Conservation (phyloP, 2,329 filamentous ascomycete species). For the Fusarium sp. region DNA sequence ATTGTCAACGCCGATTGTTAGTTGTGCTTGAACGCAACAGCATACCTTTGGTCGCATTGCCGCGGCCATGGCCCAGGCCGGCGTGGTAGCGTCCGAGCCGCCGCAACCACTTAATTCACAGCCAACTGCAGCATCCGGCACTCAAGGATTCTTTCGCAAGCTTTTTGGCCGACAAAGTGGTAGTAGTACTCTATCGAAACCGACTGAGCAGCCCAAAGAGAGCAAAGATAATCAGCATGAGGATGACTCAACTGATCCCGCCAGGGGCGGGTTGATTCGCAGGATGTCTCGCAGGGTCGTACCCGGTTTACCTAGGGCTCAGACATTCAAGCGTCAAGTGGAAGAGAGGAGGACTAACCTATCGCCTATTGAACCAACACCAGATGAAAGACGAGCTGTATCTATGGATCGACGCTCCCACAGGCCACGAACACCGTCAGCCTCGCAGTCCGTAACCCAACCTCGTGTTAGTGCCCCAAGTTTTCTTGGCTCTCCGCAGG, state of each 20-base stretch:
- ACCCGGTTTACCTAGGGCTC: conserved; percentile 81
- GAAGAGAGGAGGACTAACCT: conserved; percentile 85
- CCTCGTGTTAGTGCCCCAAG: conserved; percentile 67
- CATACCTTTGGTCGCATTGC: conserved; percentile 33
- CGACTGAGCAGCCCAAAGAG: conserved; percentile 32
- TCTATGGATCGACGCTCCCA: conserved; percentile 72
- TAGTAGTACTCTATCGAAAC: conserved; percentile 23
- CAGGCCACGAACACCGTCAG: conserved; percentile 50
- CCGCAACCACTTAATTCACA: conserved; percentile 46
- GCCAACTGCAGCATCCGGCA: conserved; percentile 46
- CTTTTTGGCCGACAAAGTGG: conserved; percentile 48
- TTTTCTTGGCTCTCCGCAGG: conserved; percentile 54
- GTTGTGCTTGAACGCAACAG: conserved; percentile 24
- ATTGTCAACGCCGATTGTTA: conserved; percentile 15
- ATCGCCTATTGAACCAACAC: conserved; percentile 73
- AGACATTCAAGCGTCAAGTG: conserved; percentile 86
- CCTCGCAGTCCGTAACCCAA: conserved; percentile 43
- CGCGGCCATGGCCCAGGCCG: conserved; percentile 54
- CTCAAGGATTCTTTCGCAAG: conserved; percentile 50
- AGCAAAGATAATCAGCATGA: conserved; percentile 54
- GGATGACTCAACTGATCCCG: conserved; percentile 47
- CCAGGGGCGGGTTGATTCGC: conserved; percentile 57
- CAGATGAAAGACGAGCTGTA: conserved; percentile 78
- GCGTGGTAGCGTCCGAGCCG: conserved; percentile 50
- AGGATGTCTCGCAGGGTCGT: conserved; percentile 75